These are phyloP conservation scores for Durotheca rogersii DNA, from an alignment of 495 filamentous ascomycete genomes.

Conservation along the genomic window DNA sequence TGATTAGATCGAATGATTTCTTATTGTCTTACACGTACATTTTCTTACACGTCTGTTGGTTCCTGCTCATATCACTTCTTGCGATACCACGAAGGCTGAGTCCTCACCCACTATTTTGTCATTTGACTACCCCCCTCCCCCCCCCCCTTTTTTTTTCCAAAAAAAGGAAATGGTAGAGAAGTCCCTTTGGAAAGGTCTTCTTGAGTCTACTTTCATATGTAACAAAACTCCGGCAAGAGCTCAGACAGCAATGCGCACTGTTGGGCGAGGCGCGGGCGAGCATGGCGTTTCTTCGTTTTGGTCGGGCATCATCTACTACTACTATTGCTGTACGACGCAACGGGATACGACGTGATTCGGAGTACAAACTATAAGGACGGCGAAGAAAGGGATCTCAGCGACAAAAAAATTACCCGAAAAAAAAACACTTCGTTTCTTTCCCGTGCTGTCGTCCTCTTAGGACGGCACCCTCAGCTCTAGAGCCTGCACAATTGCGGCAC, in stretches of 20 bases:
- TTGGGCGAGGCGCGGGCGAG: slow-evolving; percentile 25
- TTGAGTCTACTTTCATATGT: slow-evolving; percentile 22
- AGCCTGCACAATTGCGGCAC: slow-evolving; percentile 15
- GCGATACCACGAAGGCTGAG: slow-evolving; percentile 1
- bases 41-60: slow-evolving; percentile 1
- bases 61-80: background rate
- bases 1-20: slow-evolving; percentile 41
- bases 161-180: slow-evolving; percentile 9
- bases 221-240: slow-evolving; percentile 23
- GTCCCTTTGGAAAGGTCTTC: background rate
- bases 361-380: slow-evolving; percentile 23
- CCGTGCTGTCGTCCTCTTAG: background rate
- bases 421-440: slow-evolving; percentile 13
- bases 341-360: slow-evolving; percentile 29
- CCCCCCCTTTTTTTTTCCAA: background rate
- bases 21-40: slow-evolving; percentile 2
- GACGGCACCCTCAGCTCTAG: slow-evolving; percentile 2
- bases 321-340: slow-evolving; percentile 30
- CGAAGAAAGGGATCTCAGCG: slow-evolving; percentile 30
- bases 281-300: slow-evolving; percentile 31
- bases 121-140: too few species aligned
- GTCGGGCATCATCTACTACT: slow-evolving; percentile 30
- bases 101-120: background rate
- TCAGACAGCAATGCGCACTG: slow-evolving; percentile 13
- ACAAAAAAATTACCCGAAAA: slow-evolving; percentile 20